These are phyloP conservation scores for Coemansia sp. DNA, from an alignment of 192 early-diverging fungal genomes.

Conservation along the genomic window DNA sequence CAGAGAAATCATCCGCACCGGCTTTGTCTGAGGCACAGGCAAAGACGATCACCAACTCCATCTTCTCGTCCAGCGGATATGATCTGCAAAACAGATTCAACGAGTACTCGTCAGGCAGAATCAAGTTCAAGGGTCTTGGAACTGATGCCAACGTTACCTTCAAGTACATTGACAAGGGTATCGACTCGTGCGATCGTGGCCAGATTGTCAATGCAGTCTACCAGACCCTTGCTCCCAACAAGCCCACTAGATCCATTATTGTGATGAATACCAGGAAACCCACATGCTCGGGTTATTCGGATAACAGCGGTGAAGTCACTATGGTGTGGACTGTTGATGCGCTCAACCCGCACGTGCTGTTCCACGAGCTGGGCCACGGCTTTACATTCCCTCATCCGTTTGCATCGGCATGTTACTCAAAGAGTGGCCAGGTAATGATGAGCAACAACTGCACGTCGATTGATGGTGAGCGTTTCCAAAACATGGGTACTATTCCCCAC, in stretches of 20 bases:
- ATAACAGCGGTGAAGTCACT: neutral
- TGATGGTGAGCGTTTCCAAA: neutral
- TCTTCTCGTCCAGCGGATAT: neutral
- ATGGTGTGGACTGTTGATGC: conserved; percentile 1
- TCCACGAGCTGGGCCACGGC: neutral
- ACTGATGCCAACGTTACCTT: neutral
- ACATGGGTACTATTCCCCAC: neutral
- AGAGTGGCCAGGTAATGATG: neutral
- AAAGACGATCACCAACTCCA: neutral
- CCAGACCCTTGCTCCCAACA: neutral
- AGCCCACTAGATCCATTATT: neutral
- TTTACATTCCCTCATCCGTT: neutral
- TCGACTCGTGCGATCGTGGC: neutral
- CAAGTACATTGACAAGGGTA: neutral
- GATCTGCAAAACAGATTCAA: neutral
- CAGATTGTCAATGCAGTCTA: neutral
- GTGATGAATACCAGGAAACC: neutral
- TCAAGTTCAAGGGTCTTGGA: neutral
- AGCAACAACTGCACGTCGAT: neutral
- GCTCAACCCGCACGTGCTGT: conserved; percentile 1
- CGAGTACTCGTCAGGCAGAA: neutral
- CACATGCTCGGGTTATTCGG: neutral
- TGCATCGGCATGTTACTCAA: neutral
- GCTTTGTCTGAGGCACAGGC: neutral
- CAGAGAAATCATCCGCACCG: neutral